These are phyloP conservation scores for Cyberlindnera nakhonratchasimensis DNA, from an alignment of 805 yeast genomes.

Conservation along the genomic window DNA sequence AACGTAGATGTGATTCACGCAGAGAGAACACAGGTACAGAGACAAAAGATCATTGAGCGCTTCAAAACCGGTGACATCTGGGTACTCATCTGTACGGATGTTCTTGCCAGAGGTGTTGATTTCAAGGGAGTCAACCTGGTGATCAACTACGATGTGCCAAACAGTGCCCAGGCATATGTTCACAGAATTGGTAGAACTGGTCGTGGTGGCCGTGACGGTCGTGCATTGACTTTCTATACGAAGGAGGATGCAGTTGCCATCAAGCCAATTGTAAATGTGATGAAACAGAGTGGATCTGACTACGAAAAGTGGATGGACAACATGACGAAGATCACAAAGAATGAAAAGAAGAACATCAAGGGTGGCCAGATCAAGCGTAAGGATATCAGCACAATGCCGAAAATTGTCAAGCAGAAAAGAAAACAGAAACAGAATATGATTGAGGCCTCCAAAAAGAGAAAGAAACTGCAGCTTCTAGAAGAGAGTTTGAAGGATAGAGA, in stretches of 20 bases:
- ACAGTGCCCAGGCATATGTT: slow-evolving; percentile 88
- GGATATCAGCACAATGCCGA: slow-evolving; percentile 82
- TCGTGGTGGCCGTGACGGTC: slow-evolving; percentile 84
- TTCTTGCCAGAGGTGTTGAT: slow-evolving; percentile 93
- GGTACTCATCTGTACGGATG: slow-evolving; percentile 97
- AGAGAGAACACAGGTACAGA: slow-evolving; percentile 83
- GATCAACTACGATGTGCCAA: slow-evolving; percentile 95
- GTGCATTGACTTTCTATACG: slow-evolving; percentile 89
- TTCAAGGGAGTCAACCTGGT: slow-evolving; percentile 94
- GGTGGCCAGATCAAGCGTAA: slow-evolving; percentile 58
- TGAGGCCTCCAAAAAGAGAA: slow-evolving; percentile 66
- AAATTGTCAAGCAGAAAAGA: slow-evolving; percentile 59
- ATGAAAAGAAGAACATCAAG: slow-evolving; percentile 59
- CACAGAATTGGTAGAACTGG: slow-evolving; percentile 99
- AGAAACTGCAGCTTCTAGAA: slow-evolving; percentile 11
- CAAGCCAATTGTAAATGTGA: slow-evolving; percentile 85
- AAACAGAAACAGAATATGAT: slow-evolving; percentile 68
- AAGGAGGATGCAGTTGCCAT: slow-evolving; percentile 77
- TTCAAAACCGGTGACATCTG: slow-evolving; percentile 90
- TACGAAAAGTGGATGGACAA: slow-evolving; percentile 81
- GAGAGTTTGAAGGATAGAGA: slow-evolving; percentile 6
- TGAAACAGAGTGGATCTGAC: slow-evolving; percentile 84
- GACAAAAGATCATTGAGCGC: slow-evolving; percentile 78
- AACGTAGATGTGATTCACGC: slow-evolving; percentile 97
- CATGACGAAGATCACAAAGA: slow-evolving; percentile 59